These are phyloP conservation scores for Marvania coccoides DNA, from an alignment of 139 green algal genomes.

Conservation along the genomic window DNA sequence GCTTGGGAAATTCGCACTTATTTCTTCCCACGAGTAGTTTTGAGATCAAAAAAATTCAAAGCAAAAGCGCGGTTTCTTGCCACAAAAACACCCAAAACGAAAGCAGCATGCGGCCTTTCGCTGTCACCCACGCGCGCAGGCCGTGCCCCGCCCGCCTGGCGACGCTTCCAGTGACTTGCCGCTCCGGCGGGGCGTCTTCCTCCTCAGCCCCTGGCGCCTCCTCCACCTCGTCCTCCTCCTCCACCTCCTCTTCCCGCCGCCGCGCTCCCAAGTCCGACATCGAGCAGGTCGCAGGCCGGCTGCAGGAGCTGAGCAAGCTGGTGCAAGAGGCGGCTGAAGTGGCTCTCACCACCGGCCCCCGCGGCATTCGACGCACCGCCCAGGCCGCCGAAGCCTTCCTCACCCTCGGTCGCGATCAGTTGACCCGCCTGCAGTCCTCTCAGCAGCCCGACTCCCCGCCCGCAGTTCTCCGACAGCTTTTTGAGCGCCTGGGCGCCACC, in stretches of 20 bases:
- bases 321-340: conserved; percentile 43
- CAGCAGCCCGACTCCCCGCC: conserved; percentile 4
- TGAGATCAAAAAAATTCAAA: too few species aligned
- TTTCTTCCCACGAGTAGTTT: too few species aligned
- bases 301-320: conserved; percentile 36
- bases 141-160: too few species aligned
- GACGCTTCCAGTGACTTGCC: too few species aligned
- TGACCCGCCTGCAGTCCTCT: conserved; percentile 4
- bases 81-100: too few species aligned
- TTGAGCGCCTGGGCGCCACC: conserved; percentile 88
- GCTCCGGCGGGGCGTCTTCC: too few species aligned
- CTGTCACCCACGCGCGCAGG: too few species aligned
- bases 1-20: too few species aligned
- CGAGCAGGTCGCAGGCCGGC: background rate
- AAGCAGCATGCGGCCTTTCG: too few species aligned
- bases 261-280: background rate
- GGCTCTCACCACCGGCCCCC: conserved; percentile 36
- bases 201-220: too few species aligned
- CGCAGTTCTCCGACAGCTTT: conserved; percentile 67
- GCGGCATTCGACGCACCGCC: conserved; percentile 41
- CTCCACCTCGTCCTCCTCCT: background rate
- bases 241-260: background rate
- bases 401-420: conserved; percentile 31
- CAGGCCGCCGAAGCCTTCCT: conserved; percentile 47
- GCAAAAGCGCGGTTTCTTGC: too few species aligned